Conservation (phyloP, 768 basidiomycete genomes). For the Xerocomellus chrysenteron region DNA sequence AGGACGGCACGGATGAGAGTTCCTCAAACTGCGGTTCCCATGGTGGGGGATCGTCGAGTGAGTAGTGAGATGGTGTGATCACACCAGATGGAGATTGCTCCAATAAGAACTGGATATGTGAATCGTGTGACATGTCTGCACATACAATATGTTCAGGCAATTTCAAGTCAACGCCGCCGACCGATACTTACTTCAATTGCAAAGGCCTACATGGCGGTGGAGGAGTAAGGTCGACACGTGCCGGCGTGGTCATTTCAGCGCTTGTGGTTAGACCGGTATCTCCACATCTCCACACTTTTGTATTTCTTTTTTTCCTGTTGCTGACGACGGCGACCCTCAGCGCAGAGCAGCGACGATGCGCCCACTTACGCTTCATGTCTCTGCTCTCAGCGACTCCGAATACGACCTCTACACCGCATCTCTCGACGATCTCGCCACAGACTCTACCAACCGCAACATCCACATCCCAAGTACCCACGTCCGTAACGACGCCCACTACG, state of each 20-base stretch:
- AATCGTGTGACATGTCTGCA: slow-evolving; percentile 10
- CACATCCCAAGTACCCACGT: background rate
- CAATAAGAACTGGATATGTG: background rate
- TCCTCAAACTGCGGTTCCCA: slow-evolving; percentile 32
- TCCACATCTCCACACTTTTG: background rate
- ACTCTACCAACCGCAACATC: slow-evolving; percentile 28
- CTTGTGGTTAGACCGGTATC: background rate
- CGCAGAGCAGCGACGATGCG: slow-evolving; percentile 42
- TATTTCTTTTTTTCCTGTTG: background rate
- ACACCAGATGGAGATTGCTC: background rate
- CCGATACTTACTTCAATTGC: background rate
- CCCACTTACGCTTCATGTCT: slow-evolving; percentile 65
- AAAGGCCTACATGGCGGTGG: background rate
- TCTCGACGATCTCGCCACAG: slow-evolving; percentile 50
- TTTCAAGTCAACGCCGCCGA: background rate
- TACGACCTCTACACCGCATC: slow-evolving; percentile 66
- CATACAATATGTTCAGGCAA: background rate
- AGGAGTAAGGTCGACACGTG: slow-evolving; percentile 12
- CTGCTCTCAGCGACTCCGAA: slow-evolving; percentile 73
- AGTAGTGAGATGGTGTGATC: background rate
- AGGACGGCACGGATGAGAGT: slow-evolving; percentile 3
- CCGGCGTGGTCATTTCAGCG: background rate
- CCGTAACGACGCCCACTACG: slow-evolving; percentile 52
- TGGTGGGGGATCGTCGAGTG: slow-evolving; percentile 18
- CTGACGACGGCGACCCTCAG: background rate